phyloP scores from a whole-genome alignment of 805 yeast species.

The Wickerhamiella vanderwaltii region DNA sequence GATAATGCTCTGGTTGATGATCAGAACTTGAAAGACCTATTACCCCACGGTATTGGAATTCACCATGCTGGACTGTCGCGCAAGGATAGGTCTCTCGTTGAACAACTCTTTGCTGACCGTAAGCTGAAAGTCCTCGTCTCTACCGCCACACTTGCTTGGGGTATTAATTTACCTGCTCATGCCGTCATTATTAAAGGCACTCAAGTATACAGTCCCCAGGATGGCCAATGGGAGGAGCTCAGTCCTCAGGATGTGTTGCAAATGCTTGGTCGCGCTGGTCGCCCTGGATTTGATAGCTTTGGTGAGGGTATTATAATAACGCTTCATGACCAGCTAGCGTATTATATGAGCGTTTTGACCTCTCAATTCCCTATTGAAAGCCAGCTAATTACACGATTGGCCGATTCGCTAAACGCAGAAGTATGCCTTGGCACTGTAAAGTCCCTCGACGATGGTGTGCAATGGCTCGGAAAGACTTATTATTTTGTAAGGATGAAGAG shows the following conservation, averaged over 20 bases:
- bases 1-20: slow-evolving; percentile 41
- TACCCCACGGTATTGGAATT: slow-evolving; percentile 68
- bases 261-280: slow-evolving; percentile 97
- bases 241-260: slow-evolving; percentile 91
- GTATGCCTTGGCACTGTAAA: slow-evolving; percentile 59
- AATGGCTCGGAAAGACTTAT: slow-evolving; percentile 74
- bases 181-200: slow-evolving; percentile 91
- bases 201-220: slow-evolving; percentile 82
- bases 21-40: slow-evolving; percentile 42
- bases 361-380: slow-evolving; percentile 91
- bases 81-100: slow-evolving; percentile 63
- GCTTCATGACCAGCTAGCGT: slow-evolving; percentile 70
- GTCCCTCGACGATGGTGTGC: slow-evolving; percentile 50
- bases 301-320: slow-evolving; percentile 95
- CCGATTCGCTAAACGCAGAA: slow-evolving; percentile 79
- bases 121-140: slow-evolving; percentile 72
- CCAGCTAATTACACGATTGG: slow-evolving; percentile 56
- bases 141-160: slow-evolving; percentile 94
- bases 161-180: slow-evolving; percentile 91
- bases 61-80: slow-evolving; percentile 84
- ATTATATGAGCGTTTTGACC: slow-evolving; percentile 78
- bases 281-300: slow-evolving; percentile 83
- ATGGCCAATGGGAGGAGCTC: slow-evolving; percentile 79
- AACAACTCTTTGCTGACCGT: slow-evolving; percentile 81
- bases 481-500: slow-evolving; percentile 64